A percentile compares a stretch with the other conserved stretches of the same genome.
Evolutionary conservation across 768 basidiomycete species (phyloP).

Genomic region (Hortiboletus flavorubellus): DNA sequence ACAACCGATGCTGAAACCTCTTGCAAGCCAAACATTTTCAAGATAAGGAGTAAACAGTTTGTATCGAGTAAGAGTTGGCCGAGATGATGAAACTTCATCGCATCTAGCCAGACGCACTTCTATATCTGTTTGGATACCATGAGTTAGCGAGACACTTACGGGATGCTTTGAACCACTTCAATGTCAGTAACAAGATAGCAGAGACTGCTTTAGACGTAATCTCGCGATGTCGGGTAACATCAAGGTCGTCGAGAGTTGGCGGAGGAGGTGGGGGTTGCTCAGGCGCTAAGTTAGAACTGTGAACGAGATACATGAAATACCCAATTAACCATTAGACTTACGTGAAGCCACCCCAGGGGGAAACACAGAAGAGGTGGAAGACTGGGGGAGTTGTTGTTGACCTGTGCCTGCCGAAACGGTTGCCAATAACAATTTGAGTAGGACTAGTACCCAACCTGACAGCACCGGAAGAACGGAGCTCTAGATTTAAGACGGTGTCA

Average conservation of each 20-base stretch:
- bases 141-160: conserved; percentile 53
- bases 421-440: conserved; percentile 88
- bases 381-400: conserved; percentile 53
- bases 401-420: conserved; percentile 82
- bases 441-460: conserved; percentile 87
- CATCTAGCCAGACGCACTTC: conserved; percentile 51
- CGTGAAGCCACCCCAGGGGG: conserved; percentile 69
- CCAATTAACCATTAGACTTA: conserved; percentile 31
- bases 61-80: conserved; percentile 95
- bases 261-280: conserved; percentile 64
- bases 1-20: conserved; percentile 82
- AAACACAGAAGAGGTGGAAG: conserved; percentile 66
- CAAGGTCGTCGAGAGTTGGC: conserved; percentile 84
- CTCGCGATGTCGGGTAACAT: conserved; percentile 92
- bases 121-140: not conserved
- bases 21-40: conserved; percentile 98
- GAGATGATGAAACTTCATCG: conserved; percentile 98
- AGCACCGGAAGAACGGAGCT: conserved; percentile 78
- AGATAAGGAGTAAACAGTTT: conserved; percentile 86
- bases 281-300: conserved; percentile 39
- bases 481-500: conserved; percentile 39
- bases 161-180: conserved; percentile 99
- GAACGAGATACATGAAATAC: not conserved
- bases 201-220: conserved; percentile 97
- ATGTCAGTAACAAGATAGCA: conserved; percentile 80